Conservation (phyloP, 108 stramenopile species). For the Fragilaria crotonensis region DNA sequence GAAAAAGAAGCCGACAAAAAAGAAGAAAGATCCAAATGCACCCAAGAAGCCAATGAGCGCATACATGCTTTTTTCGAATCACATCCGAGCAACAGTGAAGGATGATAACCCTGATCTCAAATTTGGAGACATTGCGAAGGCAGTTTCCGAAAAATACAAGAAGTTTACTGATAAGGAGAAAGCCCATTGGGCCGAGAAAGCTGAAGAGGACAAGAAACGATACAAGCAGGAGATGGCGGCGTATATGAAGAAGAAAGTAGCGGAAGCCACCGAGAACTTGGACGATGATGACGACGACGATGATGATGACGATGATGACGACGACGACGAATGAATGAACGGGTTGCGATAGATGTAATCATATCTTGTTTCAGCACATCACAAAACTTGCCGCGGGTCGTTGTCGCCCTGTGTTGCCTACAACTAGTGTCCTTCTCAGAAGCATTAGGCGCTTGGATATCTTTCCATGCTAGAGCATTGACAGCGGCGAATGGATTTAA, state of each 20-base stretch:
- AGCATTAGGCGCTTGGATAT: too few relatives aligned
- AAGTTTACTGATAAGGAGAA: not conserved
- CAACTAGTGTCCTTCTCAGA: too few relatives aligned
- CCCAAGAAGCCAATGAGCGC: conserved; percentile 20
- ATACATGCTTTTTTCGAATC: conserved; percentile 20
- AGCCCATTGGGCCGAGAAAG: not conserved
- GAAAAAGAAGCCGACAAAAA: conserved; percentile 7
- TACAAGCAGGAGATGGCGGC: conserved; percentile 8
- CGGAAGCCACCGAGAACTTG: not conserved
- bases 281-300: conserved; percentile 1
- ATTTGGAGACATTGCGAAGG: not conserved
- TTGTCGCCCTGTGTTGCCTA: too few relatives aligned
- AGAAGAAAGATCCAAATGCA: conserved; percentile 29
- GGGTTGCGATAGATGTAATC: too few relatives aligned
- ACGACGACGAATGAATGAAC: too few relatives aligned
- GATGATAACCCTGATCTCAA: conserved; percentile 15
- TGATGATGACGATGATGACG: conserved; percentile 3
- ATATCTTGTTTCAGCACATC: too few relatives aligned
- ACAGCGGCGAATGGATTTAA: too few relatives aligned
- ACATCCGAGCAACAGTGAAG: conserved; percentile 5
- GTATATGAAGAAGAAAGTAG: too few relatives aligned
- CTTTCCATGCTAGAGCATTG: too few relatives aligned
- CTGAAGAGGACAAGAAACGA: conserved; percentile 4
- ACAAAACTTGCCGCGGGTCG: too few relatives aligned
- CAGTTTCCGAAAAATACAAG: conserved; percentile 3